Conservation (phyloP, 1,284 basidiomycete species). For the Irpex sp. region DNA sequence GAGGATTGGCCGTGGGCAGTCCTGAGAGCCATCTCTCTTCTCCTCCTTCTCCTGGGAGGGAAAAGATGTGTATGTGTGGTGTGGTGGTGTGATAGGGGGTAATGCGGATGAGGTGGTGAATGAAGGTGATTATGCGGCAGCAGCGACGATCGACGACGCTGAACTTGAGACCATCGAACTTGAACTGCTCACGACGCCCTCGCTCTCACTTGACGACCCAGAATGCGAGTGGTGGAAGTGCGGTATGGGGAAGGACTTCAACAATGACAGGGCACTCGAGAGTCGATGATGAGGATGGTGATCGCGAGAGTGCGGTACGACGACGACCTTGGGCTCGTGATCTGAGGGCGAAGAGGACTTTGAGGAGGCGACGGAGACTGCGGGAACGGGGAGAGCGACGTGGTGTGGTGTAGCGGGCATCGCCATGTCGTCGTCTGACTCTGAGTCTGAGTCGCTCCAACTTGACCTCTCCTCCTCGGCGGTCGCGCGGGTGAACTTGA, state of each 20-base stretch:
- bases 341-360: background rate
- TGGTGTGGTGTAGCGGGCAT: conserved; percentile 2
- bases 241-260: conserved; percentile 28
- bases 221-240: conserved; percentile 19
- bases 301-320: background rate
- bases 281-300: conserved; percentile 9
- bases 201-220: background rate
- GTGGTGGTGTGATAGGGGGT: too few species aligned
- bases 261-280: conserved; percentile 24
- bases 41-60: too few species aligned
- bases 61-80: too few species aligned
- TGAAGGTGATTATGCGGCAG: too few species aligned
- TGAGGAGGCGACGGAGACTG: background rate
- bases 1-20: too few species aligned
- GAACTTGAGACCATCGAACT: background rate
- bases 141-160: too few species aligned
- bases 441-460: conserved; percentile 10
- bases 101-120: too few species aligned
- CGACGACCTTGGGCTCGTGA: background rate
- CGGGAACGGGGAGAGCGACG: background rate
- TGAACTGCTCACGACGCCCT: background rate
- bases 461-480: conserved; percentile 8
- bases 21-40: too few species aligned
- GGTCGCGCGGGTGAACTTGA: background rate
- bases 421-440: conserved; percentile 7